phyloP scores from a whole-genome alignment of 1,284 basidiomycete genomes.

The Phenoliferia sp. region DNA sequence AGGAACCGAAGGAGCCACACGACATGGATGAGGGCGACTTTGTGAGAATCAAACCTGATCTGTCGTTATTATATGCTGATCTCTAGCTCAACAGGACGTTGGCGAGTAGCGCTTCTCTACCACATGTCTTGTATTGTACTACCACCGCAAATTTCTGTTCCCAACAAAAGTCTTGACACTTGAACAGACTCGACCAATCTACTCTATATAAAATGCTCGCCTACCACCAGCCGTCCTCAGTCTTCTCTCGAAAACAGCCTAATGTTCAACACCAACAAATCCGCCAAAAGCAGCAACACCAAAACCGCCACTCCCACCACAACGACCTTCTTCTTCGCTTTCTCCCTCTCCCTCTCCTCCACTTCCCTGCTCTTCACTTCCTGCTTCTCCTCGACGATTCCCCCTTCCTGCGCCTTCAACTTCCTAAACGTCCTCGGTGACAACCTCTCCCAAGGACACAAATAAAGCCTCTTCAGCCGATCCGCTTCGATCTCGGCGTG shows the following conservation, averaged over 20 bases:
- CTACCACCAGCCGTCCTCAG: not conserved
- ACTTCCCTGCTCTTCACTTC: not conserved
- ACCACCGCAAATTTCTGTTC: too few relatives aligned
- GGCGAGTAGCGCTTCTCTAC: conserved; percentile 6
- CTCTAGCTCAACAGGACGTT: too few relatives aligned
- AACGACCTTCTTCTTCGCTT: not conserved
- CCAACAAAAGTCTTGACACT: too few relatives aligned
- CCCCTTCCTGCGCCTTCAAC: not conserved
- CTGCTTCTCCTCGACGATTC: not conserved
- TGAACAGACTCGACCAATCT: too few relatives aligned
- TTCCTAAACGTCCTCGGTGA: not conserved
- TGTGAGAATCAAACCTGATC: too few relatives aligned
- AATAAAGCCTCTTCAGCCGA: not conserved
- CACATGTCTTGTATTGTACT: not conserved
- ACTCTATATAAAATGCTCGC: not conserved
- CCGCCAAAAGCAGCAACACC: not conserved
- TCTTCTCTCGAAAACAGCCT: not conserved
- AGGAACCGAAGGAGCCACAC: conserved; percentile 40
- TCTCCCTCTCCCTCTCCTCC: not conserved
- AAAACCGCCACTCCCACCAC: not conserved
- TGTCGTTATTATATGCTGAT: too few relatives aligned
- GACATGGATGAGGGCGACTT: conserved; percentile 37
- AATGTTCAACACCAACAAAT: not conserved
- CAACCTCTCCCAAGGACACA: not conserved
- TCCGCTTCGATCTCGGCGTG: not conserved